phyloP scores from a whole-genome alignment of 2,329 filamentous ascomycete genomes.

The Alternaria triticina region DNA sequence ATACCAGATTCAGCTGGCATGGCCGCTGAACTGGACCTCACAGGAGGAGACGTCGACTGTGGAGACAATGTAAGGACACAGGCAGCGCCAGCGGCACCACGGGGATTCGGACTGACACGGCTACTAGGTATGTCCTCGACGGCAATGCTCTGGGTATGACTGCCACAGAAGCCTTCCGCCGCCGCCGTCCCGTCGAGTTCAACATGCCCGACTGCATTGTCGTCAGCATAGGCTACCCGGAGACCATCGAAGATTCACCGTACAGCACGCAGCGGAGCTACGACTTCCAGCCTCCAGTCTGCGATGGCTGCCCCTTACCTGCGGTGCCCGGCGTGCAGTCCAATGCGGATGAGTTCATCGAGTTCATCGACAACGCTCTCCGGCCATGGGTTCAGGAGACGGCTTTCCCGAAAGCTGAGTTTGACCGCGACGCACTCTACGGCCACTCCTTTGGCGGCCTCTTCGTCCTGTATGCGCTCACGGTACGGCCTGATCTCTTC shows the following conservation, averaged over 20 bases:
- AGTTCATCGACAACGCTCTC: slow-evolving; percentile 52
- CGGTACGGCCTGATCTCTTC: slow-evolving; percentile 51
- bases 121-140: slow-evolving; percentile 41
- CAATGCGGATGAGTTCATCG: slow-evolving; percentile 55
- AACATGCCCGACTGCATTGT: slow-evolving; percentile 38
- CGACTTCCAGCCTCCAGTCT: slow-evolving; percentile 42
- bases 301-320: slow-evolving; percentile 33
- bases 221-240: slow-evolving; percentile 40
- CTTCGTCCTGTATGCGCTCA: slow-evolving; percentile 55
- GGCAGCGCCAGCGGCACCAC: not conserved
- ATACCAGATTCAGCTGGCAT: slow-evolving; percentile 43
- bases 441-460: slow-evolving; percentile 60
- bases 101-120: slow-evolving; percentile 2
- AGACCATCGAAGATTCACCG: slow-evolving; percentile 37
- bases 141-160: slow-evolving; percentile 38
- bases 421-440: slow-evolving; percentile 53
- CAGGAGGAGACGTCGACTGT: slow-evolving; percentile 29
- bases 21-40: slow-evolving; percentile 43
- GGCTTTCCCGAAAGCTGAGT: slow-evolving; percentile 40
- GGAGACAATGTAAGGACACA: slow-evolving; percentile 37
- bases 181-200: slow-evolving; percentile 40
- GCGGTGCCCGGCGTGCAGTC: slow-evolving; percentile 45
- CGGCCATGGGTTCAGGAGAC: slow-evolving; percentile 42
- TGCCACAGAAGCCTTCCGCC: slow-evolving; percentile 39
- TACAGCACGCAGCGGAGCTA: slow-evolving; percentile 33